These are phyloP conservation scores for Globisporangium canariense DNA, from an alignment of 352 stramenopile species.

Conservation along the genomic window DNA sequence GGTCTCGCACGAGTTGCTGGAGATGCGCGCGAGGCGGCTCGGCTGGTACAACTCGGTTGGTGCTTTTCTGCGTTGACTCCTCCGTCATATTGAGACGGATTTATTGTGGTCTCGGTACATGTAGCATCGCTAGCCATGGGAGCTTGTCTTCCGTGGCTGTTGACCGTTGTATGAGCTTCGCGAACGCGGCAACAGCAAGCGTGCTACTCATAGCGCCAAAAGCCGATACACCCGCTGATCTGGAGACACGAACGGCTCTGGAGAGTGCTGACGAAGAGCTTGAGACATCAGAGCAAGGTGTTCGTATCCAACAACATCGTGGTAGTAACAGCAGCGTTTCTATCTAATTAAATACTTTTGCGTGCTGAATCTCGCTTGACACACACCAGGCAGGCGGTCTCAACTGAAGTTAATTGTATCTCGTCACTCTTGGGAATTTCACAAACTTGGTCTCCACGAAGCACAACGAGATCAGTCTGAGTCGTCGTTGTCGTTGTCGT, in stretches of 20 bases:
- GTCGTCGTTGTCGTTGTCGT: slow-evolving; percentile 8
- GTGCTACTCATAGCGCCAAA: background rate
- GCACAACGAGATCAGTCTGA: slow-evolving; percentile 7
- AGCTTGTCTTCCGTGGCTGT: no score
- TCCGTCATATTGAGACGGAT: no score
- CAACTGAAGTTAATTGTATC: background rate
- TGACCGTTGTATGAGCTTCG: no score
- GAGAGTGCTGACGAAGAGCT: background rate
- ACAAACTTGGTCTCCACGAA: background rate
- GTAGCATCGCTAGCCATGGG: no score
- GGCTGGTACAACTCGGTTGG: background rate
- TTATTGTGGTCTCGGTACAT: no score
- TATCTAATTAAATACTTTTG: slow-evolving; percentile 10
- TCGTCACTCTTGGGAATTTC: background rate
- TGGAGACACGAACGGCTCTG: background rate
- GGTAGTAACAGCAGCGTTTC: slow-evolving; percentile 6
- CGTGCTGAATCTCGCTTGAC: background rate
- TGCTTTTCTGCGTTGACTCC: no score
- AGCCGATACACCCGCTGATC: background rate
- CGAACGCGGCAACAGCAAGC: no score
- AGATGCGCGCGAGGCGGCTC: background rate
- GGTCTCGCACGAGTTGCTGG: background rate
- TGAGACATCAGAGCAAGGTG: background rate
- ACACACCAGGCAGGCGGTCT: background rate
- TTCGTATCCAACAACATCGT: background rate